Evolutionary conservation across 2,329 filamentous ascomycete species (phyloP).

Genomic region (Clathrospora elynae): DNA sequence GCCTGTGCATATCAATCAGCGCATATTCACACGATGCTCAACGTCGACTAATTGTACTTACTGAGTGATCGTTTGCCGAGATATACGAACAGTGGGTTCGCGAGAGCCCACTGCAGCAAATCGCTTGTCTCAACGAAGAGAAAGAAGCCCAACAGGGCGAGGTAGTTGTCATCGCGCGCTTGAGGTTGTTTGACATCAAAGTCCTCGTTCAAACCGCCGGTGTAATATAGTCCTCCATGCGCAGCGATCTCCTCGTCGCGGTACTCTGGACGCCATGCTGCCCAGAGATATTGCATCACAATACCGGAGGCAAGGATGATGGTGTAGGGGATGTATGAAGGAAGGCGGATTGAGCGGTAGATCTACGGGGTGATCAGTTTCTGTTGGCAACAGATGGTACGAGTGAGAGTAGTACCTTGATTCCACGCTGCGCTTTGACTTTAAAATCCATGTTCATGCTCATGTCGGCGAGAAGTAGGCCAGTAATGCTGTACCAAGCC

Average conservation of each 20-base stretch:
- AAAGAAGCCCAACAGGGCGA: slow-evolving; percentile 48
- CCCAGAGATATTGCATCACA: too few relatives aligned
- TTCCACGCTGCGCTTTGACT: slow-evolving; percentile 15
- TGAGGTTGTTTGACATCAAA: slow-evolving; percentile 39
- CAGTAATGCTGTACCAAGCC: slow-evolving; percentile 51
- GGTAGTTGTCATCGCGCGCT: slow-evolving; percentile 49
- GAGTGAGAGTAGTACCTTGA: not conserved
- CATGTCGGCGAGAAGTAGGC: slow-evolving; percentile 54
- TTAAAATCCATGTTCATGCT: slow-evolving; percentile 48
- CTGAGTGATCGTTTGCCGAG: slow-evolving; percentile 49
- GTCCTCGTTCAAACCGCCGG: slow-evolving; percentile 42
- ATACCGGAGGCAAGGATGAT: too few relatives aligned
- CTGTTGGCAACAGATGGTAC: not conserved
- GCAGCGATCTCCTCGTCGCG: too few relatives aligned
- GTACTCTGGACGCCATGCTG: too few relatives aligned
- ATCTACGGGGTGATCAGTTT: not conserved
- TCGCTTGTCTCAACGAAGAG: slow-evolving; percentile 47
- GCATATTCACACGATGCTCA: not conserved
- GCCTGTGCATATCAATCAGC: slow-evolving; percentile 25
- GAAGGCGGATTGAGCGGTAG: slow-evolving; percentile 6
- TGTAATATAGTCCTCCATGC: slow-evolving; percentile 48
- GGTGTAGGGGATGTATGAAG: slow-evolving; percentile 36
- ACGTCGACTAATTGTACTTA: slow-evolving; percentile 31
- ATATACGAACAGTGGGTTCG: slow-evolving; percentile 41
- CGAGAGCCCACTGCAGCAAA: slow-evolving; percentile 40